Conservation (phyloP, 331 rosid species). For the Telfairia occidentalis region DNA sequence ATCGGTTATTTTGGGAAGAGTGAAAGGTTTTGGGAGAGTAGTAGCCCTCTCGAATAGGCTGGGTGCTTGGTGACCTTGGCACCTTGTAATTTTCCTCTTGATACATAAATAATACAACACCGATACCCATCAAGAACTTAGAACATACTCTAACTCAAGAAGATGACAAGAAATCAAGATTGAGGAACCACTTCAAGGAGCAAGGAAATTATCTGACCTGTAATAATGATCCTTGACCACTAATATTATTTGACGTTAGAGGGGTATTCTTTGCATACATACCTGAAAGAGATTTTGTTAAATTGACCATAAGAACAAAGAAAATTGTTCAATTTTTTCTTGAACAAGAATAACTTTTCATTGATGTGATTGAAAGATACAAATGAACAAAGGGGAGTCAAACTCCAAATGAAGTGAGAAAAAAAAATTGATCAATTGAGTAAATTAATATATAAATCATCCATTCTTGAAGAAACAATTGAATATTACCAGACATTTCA, state of each 20-base stretch:
- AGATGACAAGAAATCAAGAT: not conserved
- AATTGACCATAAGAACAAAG: not conserved
- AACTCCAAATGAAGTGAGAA: no score
- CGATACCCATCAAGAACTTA: no score
- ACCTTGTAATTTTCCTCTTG: no score
- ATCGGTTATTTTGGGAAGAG: no score
- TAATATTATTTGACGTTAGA: slow-evolving; percentile 44
- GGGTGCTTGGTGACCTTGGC: no score
- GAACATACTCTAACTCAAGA: not conserved
- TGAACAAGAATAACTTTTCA: no score
- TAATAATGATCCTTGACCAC: slow-evolving; percentile 47
- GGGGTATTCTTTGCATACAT: slow-evolving; percentile 55
- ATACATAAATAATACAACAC: no score
- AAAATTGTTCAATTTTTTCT: not conserved
- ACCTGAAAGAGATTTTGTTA: slow-evolving; percentile 29
- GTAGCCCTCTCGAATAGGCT: no score
- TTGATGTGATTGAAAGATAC: no score
- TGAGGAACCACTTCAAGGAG: slow-evolving; percentile 10
- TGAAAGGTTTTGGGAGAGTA: no score
- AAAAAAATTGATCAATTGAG: not conserved
- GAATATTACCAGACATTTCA: slow-evolving; percentile 45
- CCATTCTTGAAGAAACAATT: slow-evolving; percentile 15
- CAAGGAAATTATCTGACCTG: slow-evolving; percentile 42
- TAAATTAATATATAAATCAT: not conserved
- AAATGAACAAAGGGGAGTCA: no score